phyloP scores from a whole-genome alignment of 2,329 filamentous ascomycete species.

The Diaporthe eres region DNA sequence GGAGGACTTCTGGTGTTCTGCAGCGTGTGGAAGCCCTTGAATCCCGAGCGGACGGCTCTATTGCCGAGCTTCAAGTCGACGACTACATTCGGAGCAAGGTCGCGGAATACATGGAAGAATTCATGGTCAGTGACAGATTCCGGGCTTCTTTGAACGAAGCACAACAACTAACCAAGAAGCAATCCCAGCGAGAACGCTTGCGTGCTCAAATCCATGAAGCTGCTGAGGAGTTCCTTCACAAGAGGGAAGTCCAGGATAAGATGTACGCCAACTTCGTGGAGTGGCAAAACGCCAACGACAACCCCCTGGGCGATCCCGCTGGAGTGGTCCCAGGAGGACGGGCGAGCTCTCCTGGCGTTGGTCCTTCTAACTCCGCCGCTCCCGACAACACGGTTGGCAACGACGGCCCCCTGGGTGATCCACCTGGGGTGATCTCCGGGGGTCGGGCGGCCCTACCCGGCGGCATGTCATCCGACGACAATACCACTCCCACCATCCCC shows the following conservation, averaged over 20 bases:
- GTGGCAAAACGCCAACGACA: neutral
- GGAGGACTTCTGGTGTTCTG: no score
- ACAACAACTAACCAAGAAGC: neutral
- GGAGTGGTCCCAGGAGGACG: neutral
- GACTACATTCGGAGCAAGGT: no score
- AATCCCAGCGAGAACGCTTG: neutral
- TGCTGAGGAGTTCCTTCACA: accelerated
- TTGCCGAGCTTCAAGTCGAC: no score
- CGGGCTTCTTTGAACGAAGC: neutral
- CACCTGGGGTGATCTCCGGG: neutral
- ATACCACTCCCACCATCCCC: neutral
- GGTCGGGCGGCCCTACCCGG: neutral
- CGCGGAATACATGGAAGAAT: neutral
- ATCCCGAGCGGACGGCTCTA: no score
- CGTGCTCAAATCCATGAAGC: neutral
- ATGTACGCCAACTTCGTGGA: neutral
- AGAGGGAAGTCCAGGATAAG: accelerated
- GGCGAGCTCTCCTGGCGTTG: neutral
- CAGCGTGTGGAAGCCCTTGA: no score
- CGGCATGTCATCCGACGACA: neutral
- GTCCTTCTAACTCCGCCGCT: neutral
- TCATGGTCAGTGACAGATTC: neutral
- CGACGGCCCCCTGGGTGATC: neutral
- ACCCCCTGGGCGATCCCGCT: neutral
- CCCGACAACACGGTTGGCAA: neutral